Conservation (phyloP, 2,329 filamentous ascomycete species). For the Leptographium procerum region DNA sequence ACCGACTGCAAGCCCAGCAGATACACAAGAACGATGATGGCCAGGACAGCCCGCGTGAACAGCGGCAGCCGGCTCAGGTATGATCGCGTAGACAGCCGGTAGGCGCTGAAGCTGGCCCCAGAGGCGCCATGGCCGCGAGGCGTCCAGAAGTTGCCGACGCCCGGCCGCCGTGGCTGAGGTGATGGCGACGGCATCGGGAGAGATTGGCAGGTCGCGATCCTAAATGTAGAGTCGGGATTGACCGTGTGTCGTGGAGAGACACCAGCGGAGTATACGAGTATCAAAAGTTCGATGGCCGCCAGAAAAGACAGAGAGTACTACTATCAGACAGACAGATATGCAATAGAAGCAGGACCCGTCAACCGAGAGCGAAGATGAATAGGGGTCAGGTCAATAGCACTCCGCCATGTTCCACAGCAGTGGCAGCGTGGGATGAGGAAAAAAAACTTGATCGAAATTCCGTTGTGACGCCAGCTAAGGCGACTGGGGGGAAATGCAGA, state of each 20-base stretch:
- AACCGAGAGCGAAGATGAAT: background rate
- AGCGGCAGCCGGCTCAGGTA: constrained; percentile 80
- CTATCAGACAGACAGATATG: no score
- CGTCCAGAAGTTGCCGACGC: constrained; percentile 7
- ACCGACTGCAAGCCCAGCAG: constrained; percentile 54
- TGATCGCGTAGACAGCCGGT: constrained; percentile 58
- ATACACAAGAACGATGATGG: constrained; percentile 59
- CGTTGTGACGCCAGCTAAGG: background rate
- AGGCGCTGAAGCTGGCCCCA: constrained; percentile 48
- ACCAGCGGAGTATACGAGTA: no score
- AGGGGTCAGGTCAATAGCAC: no score
- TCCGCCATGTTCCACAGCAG: background rate
- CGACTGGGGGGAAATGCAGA: background rate
- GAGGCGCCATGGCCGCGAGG: constrained; percentile 1
- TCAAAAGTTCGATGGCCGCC: background rate
- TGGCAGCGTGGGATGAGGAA: background rate
- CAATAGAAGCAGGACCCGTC: background rate
- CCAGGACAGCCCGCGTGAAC: constrained; percentile 63
- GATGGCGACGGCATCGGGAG: constrained; percentile 8
- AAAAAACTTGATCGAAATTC: background rate
- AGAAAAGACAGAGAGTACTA: background rate
- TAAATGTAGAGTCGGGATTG: background rate
- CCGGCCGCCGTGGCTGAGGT: constrained; percentile 6
- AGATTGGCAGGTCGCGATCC: background rate
- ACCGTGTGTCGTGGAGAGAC: background rate